Evolutionary conservation across 2,329 filamentous ascomycete species (phyloP), one percentile per base, ranked within the genome.

Genomic region (Penicillium aurantiogriseum): DNA sequence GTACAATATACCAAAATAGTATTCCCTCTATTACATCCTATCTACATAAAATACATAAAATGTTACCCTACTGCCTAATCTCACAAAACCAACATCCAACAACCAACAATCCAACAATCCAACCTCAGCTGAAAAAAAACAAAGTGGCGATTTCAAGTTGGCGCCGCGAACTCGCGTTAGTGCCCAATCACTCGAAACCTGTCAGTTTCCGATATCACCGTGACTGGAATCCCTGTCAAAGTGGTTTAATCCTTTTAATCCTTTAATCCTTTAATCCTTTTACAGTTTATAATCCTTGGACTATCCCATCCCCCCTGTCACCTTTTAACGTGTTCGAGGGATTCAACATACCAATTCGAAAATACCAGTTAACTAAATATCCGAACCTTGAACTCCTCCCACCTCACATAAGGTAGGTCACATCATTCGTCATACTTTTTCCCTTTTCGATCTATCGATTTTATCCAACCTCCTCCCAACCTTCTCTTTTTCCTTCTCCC

Each of bases 341-440:
- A 25, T 23, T 23, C 38, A 27, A 45, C 54, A 63, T 62, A 19
- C 60, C 2, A 23, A n/a, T 9, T 9, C 1, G 6, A 36, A 36
- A 33, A 33, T 11, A 31, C 29, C 15, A 38, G 15, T n/a, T 23
- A 27, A 27, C 25, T n/a, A 19, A 44, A 29, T 42, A 54, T 57
- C 60, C 54, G 54, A 60, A 39, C 36, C 35, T 38, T 38, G 17
- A 2, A 38, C 58, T 59, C 58, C 54, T 54, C 33, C 31, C 54
- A 57, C 56, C 63, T 65, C 62, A 53, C 63, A 65, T 64, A 51
- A 64, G 62, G 59, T 27, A 49, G 48, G 44, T 65, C 63, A 57
- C 42, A 35, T 57, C 56, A 46, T 56, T 43, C 43, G 36, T 38
- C 23, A 33, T 45, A 40, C 38, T 50, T 45, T 45, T 39, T 29